A percentile compares a stretch with the other conserved stretches of the same genome.
Conservation (phyloP, 2,329 filamentous ascomycete species). For the Fusarium austroafricanum region DNA sequence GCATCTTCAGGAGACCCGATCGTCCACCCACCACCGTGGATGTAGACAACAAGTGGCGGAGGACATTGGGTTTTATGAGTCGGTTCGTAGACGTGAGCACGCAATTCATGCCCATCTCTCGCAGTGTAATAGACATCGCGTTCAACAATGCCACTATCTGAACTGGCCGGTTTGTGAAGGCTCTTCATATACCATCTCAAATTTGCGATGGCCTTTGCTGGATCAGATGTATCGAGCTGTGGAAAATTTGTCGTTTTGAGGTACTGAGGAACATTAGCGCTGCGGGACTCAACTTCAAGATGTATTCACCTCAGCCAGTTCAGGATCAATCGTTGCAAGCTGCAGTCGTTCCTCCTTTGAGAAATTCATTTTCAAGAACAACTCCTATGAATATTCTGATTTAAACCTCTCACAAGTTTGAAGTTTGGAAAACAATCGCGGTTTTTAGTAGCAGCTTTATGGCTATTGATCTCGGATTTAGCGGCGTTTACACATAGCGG, state of each 20-base stretch:
- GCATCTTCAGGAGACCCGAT: slow-evolving; percentile 2
- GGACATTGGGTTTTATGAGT: fast-evolving
- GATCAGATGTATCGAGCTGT: background rate
- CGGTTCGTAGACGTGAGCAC: background rate
- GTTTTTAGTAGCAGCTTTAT: too few relatives aligned
- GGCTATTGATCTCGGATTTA: too few relatives aligned
- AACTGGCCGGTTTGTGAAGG: background rate
- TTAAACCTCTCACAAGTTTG: too few relatives aligned
- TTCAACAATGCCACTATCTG: background rate
- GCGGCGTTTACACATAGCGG: too few relatives aligned
- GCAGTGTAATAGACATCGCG: background rate
- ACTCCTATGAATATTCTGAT: too few relatives aligned
- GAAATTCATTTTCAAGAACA: background rate
- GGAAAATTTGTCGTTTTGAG: background rate
- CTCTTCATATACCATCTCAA: slow-evolving; percentile 15
- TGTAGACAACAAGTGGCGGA: background rate
- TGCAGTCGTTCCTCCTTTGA: background rate
- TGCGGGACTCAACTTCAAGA: fast-evolving
- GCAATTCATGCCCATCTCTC: background rate
- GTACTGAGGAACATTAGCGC: background rate
- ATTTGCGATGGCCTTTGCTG: background rate
- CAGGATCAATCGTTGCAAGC: background rate
- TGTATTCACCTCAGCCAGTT: background rate
- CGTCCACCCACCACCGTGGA: slow-evolving; percentile 5
- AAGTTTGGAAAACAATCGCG: too few relatives aligned